phyloP scores from a whole-genome alignment of 768 basidiomycete species.

The Leccinum disarticulatum region DNA sequence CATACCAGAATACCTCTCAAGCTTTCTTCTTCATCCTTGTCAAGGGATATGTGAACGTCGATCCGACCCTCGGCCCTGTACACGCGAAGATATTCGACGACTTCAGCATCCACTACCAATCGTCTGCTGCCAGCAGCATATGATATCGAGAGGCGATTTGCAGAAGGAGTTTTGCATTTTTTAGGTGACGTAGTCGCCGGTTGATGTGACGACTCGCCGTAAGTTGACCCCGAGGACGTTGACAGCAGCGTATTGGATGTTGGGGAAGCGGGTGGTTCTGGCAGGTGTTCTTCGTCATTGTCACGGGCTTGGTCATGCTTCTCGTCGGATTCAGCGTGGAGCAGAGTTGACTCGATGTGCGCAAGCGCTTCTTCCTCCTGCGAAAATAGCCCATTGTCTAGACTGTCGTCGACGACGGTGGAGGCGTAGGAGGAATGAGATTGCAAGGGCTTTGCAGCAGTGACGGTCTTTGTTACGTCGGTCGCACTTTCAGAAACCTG shows the following conservation, averaged over 20 bases:
- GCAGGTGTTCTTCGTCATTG: constrained; percentile 46
- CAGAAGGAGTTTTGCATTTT: constrained; percentile 55
- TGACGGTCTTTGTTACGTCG: constrained; percentile 6
- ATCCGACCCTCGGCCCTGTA: constrained; percentile 82
- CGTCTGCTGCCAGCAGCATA: constrained; percentile 88
- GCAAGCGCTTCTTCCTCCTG: constrained; percentile 27
- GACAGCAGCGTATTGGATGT: constrained; percentile 42
- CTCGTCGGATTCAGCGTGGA: constrained; percentile 14
- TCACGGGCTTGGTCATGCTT: constrained; percentile 20
- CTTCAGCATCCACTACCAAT: constrained; percentile 85
- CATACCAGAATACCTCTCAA: constrained; percentile 78
- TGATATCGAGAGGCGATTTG: constrained; percentile 90
- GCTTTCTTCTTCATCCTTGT: constrained; percentile 51
- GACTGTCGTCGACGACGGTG: constrained; percentile 51
- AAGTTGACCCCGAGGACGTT: constrained; percentile 36
- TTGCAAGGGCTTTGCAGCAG: constrained; percentile 37
- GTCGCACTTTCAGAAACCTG: constrained; percentile 34
- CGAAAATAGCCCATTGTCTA: constrained; percentile 30
- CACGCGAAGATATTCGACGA: constrained; percentile 79
- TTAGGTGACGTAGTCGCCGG: constrained; percentile 31
- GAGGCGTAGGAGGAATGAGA: constrained; percentile 47
- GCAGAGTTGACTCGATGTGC: constrained; percentile 22
- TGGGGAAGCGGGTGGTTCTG: constrained; percentile 61
- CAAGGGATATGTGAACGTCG: constrained; percentile 70
- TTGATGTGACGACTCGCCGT: constrained; percentile 45